Evolutionary conservation across 2,329 filamentous ascomycete genomes (phyloP).

Genomic region (Phialophora chinensis): DNA sequence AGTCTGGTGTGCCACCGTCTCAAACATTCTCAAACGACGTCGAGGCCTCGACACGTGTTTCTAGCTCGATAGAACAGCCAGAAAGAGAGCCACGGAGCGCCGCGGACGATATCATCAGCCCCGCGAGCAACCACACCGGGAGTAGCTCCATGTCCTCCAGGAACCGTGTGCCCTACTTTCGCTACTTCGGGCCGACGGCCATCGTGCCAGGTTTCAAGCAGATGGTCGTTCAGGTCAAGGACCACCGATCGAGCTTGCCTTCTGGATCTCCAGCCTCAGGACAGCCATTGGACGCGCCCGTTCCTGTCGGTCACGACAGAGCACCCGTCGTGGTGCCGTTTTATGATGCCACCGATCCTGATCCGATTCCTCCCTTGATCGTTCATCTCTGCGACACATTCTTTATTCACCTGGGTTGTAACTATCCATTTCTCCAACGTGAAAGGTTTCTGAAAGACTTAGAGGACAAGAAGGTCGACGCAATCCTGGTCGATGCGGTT

Average conservation of each 20-base stretch:
- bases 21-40: slow-evolving; percentile 18
- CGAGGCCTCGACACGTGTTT: slow-evolving; percentile 1
- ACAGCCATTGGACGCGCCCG: slow-evolving; percentile 17
- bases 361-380: slow-evolving; percentile 76
- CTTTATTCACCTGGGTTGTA: slow-evolving; percentile 81
- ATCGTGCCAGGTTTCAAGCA: slow-evolving; percentile 93
- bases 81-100: slow-evolving; percentile 10
- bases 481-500: slow-evolving; percentile 84
- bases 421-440: slow-evolving; percentile 79
- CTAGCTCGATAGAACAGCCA: slow-evolving; percentile 1
- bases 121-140: slow-evolving; percentile 40
- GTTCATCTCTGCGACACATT: slow-evolving; percentile 79
- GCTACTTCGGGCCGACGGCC: slow-evolving; percentile 88
- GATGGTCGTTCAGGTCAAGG: slow-evolving; percentile 52
- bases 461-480: slow-evolving; percentile 78
- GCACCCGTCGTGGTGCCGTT: slow-evolving; percentile 60
- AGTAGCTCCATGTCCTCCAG: slow-evolving; percentile 53
- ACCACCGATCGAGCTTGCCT: slow-evolving; percentile 29
- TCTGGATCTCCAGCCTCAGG: slow-evolving; percentile 34
- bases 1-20: slow-evolving; percentile 22
- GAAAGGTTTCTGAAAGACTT: slow-evolving; percentile 76
- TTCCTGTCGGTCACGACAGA: slow-evolving; percentile 18
- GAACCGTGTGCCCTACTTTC: slow-evolving; percentile 82
- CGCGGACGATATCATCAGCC: slow-evolving; percentile 40
- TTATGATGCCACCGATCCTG: slow-evolving; percentile 74